These are phyloP conservation scores for Noccaea bulbosa DNA, from an alignment of 345 rosid species.

Conservation along the genomic window DNA sequence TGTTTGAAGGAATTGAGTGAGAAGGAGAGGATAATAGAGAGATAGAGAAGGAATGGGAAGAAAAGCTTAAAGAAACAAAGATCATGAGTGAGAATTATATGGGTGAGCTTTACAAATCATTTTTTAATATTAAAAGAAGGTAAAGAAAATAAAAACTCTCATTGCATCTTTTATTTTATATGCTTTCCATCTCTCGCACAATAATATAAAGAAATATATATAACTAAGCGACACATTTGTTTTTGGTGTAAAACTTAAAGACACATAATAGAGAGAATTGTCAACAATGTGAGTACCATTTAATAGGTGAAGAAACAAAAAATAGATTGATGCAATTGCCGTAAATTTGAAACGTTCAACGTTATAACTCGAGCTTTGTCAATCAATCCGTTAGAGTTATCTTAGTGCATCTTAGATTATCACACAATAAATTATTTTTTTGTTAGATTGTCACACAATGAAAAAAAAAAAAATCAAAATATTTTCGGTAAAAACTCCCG, in stretches of 20 bases:
- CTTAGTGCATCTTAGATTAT: constrained; percentile 3
- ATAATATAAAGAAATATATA: not conserved
- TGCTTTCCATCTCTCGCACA: not conserved
- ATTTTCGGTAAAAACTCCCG: not conserved
- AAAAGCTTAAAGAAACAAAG: constrained; percentile 73
- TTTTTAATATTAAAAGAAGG: not conserved
- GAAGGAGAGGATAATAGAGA: constrained; percentile 30
- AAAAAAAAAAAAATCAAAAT: no score
- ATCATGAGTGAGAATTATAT: constrained; percentile 87
- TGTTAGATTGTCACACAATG: not conserved
- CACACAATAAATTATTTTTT: not conserved
- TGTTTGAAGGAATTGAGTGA: constrained; percentile 37
- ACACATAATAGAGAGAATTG: not conserved
- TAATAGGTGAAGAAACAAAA: constrained; percentile 22
- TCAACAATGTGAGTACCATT: constrained; percentile 33
- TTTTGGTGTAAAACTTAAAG: no score
- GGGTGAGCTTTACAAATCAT: constrained; percentile 49
- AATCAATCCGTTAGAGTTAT: constrained; percentile 16
- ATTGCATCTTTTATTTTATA: constrained; percentile 1
- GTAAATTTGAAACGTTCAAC: constrained; percentile 19
- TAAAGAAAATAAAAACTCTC: not conserved
- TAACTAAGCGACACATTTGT: no score
- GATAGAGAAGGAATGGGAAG: constrained; percentile 37
- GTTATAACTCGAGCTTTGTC: not conserved
- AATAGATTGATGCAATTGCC: constrained; percentile 11